Evolutionary conservation across 1,284 basidiomycete species (phyloP), one percentile per base, ranked within the genome.

Genomic region (Ganoderma boninense): DNA sequence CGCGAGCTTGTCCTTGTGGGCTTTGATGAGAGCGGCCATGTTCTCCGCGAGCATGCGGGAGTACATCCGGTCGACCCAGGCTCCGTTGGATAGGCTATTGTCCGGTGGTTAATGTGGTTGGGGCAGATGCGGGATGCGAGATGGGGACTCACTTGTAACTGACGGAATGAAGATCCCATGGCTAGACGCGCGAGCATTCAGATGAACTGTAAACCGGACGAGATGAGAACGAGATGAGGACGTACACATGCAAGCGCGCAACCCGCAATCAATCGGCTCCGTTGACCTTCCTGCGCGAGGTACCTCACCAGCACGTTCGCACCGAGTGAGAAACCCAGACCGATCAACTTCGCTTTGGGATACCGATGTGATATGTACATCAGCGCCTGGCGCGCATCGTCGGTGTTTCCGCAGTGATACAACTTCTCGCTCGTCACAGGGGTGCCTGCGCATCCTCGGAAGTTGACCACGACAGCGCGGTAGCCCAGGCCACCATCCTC

Each of bases 291-390:
- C 80, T 98, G 92, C 11, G 94, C 96, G 65, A 97, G 84, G 80
- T 98, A 98, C 72, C 95, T 89, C 20, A 95, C 92, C 71, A 99
- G 83, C 42, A 99, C 92, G 77, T 95, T 95, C 44, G 96, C 95
- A 62, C 97, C 97, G 60, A 99, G 89, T 1, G 95, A 97, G 83
- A 98, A 99, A 4, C 96, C 96, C 42, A 97, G 82, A 8, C 95
- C 97, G 46, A 97, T 84, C 43, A 98, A 82, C 8, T 92, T 92
- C 0, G 96, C 95, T 23, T 87, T 82, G 2, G 97, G 97, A 77
- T 92, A 97, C 67, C 84, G 82, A 68, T 88, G 80, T 5, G 90
- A 86, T 65, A 98, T 87, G 81, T 94, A 94, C 76, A 93, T 87
- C 57, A 97, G 81, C 2, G 95, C 93, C 67, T 90, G 90, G 54